These are phyloP conservation scores for Diaporthe sp. DNA, from an alignment of 2,329 filamentous ascomycete genomes.

Conservation along the genomic window DNA sequence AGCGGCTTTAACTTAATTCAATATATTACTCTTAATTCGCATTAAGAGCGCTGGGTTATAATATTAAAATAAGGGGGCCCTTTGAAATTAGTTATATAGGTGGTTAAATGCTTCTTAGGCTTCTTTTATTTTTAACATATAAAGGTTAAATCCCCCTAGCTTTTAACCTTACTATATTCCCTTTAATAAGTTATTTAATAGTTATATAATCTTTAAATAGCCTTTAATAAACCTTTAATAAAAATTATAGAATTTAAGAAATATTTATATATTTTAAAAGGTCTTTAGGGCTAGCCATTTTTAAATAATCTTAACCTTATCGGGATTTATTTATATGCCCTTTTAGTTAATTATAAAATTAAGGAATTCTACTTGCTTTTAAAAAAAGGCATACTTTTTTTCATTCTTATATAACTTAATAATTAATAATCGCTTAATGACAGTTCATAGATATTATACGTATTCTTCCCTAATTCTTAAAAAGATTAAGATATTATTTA, in stretches of 20 bases:
- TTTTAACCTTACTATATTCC: no score
- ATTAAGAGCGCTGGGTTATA: no score
- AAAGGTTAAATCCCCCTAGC: no score
- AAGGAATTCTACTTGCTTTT: background rate
- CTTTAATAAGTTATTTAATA: background rate
- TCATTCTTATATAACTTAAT: background rate
- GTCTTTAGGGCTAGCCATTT: background rate
- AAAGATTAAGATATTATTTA: background rate
- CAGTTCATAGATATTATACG: background rate
- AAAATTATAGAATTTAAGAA: background rate
- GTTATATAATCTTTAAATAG: background rate
- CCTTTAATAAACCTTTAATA: background rate
- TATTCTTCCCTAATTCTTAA: background rate
- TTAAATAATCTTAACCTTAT: background rate
- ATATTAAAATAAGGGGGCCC: no score
- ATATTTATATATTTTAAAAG: background rate
- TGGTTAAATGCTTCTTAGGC: no score
- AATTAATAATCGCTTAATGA: background rate
- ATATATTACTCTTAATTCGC: no score
- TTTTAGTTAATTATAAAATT: background rate
- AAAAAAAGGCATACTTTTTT: background rate
- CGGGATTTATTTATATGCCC: background rate
- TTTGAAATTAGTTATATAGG: no score
- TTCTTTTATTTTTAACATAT: no score
- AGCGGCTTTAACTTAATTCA: background rate